phyloP scores from a whole-genome alignment of 2,329 filamentous ascomycete species.

The Dactylellina drechsleri region DNA sequence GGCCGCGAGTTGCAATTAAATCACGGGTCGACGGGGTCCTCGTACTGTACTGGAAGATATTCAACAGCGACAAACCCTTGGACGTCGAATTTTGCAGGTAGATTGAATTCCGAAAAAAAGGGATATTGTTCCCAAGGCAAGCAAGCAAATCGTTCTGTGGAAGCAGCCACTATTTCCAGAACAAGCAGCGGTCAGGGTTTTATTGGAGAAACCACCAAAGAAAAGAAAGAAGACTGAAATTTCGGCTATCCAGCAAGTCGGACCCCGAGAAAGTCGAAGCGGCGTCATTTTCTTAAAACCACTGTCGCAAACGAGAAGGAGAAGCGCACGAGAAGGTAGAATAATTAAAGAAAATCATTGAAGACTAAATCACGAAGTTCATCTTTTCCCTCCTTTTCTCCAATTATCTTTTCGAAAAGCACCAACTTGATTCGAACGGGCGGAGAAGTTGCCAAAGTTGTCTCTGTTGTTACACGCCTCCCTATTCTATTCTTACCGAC shows the following conservation, averaged over 20 bases:
- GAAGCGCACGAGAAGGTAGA: conserved; percentile 25
- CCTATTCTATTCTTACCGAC: conserved; percentile 51
- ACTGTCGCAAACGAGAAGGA: conserved; percentile 46
- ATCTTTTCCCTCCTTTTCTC: conserved; percentile 7
- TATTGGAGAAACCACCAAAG: conserved; percentile 23
- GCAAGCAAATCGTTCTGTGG: conserved; percentile 17
- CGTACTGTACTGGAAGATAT: conserved; percentile 28
- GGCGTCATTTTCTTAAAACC: conserved; percentile 41
- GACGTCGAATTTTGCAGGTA: conserved; percentile 50
- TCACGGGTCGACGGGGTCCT: conserved; percentile 12
- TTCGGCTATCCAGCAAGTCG: conserved; percentile 54
- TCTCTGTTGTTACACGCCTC: conserved; percentile 41
- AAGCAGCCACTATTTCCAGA: conserved; percentile 38
- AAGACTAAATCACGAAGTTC: conserved; percentile 20
- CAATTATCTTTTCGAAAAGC: conserved; percentile 19
- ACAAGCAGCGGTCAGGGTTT: conserved; percentile 30
- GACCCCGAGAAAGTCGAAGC: conserved; percentile 50
- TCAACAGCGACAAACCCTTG: conserved; percentile 28
- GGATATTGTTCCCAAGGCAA: conserved; percentile 11
- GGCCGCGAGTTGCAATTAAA: conserved; percentile 31
- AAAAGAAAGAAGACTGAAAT: conserved; percentile 40
- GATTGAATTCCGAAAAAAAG: conserved; percentile 28
- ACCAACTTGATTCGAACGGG: conserved; percentile 15
- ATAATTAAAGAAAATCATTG: conserved; percentile 20
- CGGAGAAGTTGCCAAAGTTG: background rate